A percentile compares a stretch with the other conserved stretches of the same genome.
Conservation (phyloP, 192 early-diverging fungal genomes). For the Allomyces macrogynus region DNA sequence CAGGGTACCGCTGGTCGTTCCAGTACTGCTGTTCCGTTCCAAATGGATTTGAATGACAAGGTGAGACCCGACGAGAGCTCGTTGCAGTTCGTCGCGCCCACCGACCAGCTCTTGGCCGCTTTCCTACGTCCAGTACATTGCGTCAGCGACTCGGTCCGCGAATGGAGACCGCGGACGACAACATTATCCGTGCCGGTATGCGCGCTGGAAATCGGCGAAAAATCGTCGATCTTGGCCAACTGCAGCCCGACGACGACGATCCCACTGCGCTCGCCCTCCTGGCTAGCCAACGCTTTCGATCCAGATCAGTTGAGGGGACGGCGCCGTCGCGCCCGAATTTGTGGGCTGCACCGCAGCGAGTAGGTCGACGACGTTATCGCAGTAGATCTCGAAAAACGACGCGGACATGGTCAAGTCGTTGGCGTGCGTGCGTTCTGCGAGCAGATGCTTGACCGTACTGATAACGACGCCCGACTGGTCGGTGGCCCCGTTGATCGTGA, state of each 20-base stretch:
- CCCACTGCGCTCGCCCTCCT: constrained; percentile 26
- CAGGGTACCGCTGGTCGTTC: constrained; percentile 12
- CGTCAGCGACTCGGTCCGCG: neutral
- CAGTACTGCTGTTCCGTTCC: constrained; percentile 14
- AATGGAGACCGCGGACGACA: neutral
- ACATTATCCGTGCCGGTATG: constrained; percentile 12
- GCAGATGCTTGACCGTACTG: constrained; percentile 28
- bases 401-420: constrained; percentile 11
- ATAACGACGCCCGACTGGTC: constrained; percentile 38
- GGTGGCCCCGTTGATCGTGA: constrained; percentile 34
- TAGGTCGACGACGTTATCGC: constrained; percentile 39
- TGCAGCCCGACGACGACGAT: constrained; percentile 36
- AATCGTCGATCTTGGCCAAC: constrained; percentile 22
- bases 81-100: constrained; percentile 43
- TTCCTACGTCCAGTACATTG: constrained; percentile 6
- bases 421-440: constrained; percentile 10
- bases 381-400: constrained; percentile 50
- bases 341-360: constrained; percentile 16
- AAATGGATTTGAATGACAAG: constrained; percentile 36
- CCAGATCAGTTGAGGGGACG: neutral
- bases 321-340: neutral
- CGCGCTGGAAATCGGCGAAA: constrained; percentile 23
- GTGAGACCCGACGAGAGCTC: constrained; percentile 38
- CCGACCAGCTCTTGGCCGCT: constrained; percentile 27
- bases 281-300: constrained; percentile 21